Evolutionary conservation across 129 eudicot species (phyloP).

Genomic region (Pittosporum tobira): DNA sequence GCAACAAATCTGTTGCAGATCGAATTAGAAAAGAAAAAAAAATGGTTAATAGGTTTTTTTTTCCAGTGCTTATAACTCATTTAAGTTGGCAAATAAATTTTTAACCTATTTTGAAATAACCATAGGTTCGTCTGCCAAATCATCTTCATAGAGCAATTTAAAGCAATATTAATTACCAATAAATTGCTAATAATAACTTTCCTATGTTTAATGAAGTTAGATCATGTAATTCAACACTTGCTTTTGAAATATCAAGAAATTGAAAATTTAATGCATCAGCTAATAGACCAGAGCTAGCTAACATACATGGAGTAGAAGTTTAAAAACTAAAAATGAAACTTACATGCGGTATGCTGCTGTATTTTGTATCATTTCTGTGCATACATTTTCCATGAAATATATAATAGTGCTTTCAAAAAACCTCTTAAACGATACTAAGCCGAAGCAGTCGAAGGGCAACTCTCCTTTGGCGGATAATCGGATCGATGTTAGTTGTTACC

Average conservation of each 20-base stretch:
- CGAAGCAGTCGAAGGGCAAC: constrained; percentile 31
- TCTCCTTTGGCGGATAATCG: constrained; percentile 28
- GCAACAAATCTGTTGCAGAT: too few relatives aligned
- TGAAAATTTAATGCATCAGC: neutral
- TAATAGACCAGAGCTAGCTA: constrained; percentile 1
- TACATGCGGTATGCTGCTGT: neutral
- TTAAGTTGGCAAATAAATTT: too few relatives aligned
- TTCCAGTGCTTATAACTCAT: too few relatives aligned
- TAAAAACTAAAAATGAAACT: neutral
- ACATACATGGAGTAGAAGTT: too few relatives aligned
- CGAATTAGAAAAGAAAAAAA: too few relatives aligned
- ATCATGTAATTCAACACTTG: neutral
- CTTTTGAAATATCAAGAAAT: neutral
- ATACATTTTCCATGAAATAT: neutral
- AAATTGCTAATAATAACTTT: neutral
- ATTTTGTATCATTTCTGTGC: neutral
- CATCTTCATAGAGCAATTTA: neutral
- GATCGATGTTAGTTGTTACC: too few relatives aligned
- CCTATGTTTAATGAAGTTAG: neutral
- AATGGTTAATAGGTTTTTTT: too few relatives aligned
- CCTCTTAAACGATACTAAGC: neutral
- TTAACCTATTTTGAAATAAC: too few relatives aligned
- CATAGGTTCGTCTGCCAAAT: neutral
- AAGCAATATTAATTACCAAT: neutral
- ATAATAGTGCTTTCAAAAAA: neutral